phyloP scores from a whole-genome alignment of 129 eudicot species.

The carrot (Daucus carota) region DNA sequence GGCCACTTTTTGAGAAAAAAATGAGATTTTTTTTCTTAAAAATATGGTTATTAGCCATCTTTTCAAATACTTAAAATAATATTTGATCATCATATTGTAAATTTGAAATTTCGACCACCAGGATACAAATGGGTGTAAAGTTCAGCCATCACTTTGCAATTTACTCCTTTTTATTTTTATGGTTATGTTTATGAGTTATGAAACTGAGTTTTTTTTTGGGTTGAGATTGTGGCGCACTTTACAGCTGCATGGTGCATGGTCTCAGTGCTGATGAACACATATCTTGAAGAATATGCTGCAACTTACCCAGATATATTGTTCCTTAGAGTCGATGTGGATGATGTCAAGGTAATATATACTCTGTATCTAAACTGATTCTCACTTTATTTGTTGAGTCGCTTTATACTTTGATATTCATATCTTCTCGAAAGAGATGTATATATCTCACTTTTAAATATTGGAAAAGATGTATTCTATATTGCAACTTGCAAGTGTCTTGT shows the following conservation, averaged over 20 bases:
- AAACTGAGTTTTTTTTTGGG: background rate
- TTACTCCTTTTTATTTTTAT: too few species aligned
- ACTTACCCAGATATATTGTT: constrained; percentile 38
- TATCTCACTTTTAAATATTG: background rate
- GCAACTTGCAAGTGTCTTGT: background rate
- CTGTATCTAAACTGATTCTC: background rate
- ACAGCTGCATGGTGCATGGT: constrained; percentile 82
- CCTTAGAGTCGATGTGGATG: constrained; percentile 63
- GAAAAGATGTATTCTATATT: background rate
- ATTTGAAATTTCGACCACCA: too few species aligned
- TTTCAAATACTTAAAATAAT: too few species aligned
- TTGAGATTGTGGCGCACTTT: constrained; percentile 67
- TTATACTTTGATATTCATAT: background rate
- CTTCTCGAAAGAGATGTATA: background rate
- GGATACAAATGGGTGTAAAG: too few species aligned
- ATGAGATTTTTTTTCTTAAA: too few species aligned
- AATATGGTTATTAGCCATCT: too few species aligned
- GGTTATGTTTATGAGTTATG: background rate
- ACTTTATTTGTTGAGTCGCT: background rate
- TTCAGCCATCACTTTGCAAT: too few species aligned
- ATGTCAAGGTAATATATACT: constrained; percentile 49
- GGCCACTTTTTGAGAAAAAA: too few species aligned
- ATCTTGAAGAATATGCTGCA: constrained; percentile 47
- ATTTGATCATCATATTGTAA: too few species aligned
- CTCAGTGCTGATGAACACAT: constrained; percentile 63